Conservation (phyloP, 176 grass and related monocot genomes). For the Phragmites australis region DNA sequence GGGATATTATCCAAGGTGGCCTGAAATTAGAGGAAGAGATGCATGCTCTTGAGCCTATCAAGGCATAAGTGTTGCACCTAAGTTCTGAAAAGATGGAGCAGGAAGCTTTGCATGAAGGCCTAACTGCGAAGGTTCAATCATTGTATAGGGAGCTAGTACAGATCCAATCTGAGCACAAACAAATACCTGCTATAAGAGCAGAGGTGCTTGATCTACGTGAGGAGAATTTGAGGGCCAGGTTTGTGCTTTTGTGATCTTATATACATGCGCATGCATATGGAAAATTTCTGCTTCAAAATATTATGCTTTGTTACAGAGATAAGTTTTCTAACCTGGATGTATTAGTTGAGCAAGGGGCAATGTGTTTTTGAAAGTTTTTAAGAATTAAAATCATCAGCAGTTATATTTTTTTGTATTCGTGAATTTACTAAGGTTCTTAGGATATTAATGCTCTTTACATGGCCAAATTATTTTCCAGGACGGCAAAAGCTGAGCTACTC, state of each 20-base stretch:
- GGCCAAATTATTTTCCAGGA: slow-evolving; percentile 20
- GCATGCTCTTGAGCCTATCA: slow-evolving; percentile 35
- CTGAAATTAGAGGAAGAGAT: slow-evolving; percentile 52
- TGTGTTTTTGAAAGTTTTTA: background rate
- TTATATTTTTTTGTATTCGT: background rate
- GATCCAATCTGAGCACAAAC: slow-evolving; percentile 41
- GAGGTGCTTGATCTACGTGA: slow-evolving; percentile 40
- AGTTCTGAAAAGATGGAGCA: slow-evolving; percentile 32
- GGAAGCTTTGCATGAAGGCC: slow-evolving; percentile 31
- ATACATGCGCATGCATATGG: background rate
- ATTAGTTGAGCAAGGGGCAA: background rate
- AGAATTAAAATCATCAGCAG: background rate
- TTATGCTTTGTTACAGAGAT: background rate
- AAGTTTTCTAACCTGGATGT: background rate
- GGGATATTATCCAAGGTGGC: slow-evolving; percentile 49
- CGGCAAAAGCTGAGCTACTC: slow-evolving; percentile 33
- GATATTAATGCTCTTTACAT: background rate
- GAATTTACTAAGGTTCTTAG: background rate
- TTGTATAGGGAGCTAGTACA: slow-evolving; percentile 44
- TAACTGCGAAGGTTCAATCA: slow-evolving; percentile 40
- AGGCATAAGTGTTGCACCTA: slow-evolving; percentile 26
- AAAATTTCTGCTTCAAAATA: background rate
- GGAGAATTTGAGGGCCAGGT: slow-evolving; percentile 48
- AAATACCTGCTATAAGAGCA: slow-evolving; percentile 28
- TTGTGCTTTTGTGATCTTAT: slow-evolving; percentile 19